Percentiles rank a stretch among this genome's conserved stretches.
phyloP scores from a whole-genome alignment of 208 protist genomes.

The Acanthamoeba lenticulata region DNA sequence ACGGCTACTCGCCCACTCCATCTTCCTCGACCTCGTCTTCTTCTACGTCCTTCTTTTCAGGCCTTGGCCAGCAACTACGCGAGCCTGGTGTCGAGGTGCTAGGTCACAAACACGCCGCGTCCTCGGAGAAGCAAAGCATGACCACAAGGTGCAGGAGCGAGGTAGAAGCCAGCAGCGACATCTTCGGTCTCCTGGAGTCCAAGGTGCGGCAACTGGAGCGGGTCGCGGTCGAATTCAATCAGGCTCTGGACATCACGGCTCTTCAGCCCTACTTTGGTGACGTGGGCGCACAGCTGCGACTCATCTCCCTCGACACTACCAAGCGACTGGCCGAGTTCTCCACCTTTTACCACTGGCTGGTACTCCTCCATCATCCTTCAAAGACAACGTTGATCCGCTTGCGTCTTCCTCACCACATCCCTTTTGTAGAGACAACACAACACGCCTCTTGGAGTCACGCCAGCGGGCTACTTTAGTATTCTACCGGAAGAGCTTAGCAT shows the following conservation, averaged over 20 bases:
- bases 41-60: neutral
- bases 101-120: no score
- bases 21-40: neutral
- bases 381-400: neutral
- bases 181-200: conserved; percentile 5
- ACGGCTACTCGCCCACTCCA: neutral
- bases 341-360: conserved; percentile 36
- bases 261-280: neutral
- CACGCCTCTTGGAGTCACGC: neutral
- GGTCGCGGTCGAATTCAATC: conserved; percentile 4
- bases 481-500: conserved; percentile 11
- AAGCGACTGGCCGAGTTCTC: neutral
- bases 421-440: conserved; percentile 1
- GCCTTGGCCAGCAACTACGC: no score
- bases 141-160: neutral
- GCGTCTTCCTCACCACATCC: neutral
- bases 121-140: no score
- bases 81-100: no score
- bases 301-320: neutral
- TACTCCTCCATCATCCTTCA: neutral
- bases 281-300: neutral
- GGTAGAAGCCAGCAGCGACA: neutral
- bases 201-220: conserved; percentile 33
- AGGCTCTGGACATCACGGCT: neutral
- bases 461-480: conserved; percentile 12